These are phyloP conservation scores for Larix kaempferi DNA, from an alignment of 75 land plant species.

Conservation along the genomic window DNA sequence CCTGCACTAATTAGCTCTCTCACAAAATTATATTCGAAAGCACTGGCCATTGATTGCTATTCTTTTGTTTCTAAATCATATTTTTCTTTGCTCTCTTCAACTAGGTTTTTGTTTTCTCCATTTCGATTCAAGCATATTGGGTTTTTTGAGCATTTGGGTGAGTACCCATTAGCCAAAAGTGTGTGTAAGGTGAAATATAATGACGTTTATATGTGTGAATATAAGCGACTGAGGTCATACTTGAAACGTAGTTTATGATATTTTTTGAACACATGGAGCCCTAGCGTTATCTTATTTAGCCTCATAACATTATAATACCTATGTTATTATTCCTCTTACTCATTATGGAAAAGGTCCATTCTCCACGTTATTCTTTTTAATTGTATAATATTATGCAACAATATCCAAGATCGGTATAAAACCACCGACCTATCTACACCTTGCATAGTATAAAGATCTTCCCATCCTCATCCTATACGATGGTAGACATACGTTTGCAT, in stretches of 20 bases:
- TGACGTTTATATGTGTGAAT: too few relatives aligned
- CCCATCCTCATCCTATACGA: slow-evolving; percentile 42
- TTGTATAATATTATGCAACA: neutral
- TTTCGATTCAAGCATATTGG: too few relatives aligned
- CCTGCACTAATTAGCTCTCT: too few relatives aligned
- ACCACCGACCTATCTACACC: slow-evolving; percentile 80
- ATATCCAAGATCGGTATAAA: neutral
- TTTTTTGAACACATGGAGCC: neutral
- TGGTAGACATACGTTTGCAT: slow-evolving; percentile 23
- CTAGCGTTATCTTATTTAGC: neutral
- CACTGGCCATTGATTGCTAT: too few relatives aligned
- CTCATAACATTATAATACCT: neutral
- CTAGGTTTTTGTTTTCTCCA: neutral
- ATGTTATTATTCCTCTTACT: neutral
- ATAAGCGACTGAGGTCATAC: too few relatives aligned
- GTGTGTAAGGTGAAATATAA: too few relatives aligned
- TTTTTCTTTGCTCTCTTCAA: too few relatives aligned
- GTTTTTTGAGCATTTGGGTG: too few relatives aligned
- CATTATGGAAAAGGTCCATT: neutral
- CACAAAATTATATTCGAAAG: too few relatives aligned
- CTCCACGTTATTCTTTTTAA: neutral
- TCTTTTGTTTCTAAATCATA: too few relatives aligned
- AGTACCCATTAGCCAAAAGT: too few relatives aligned
- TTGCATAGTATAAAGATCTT: slow-evolving; percentile 76
- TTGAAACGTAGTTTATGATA: neutral